Evolutionary conservation across 371 early-diverging fungal species (phyloP).

Genomic region (Syncephalis fuscata): DNA sequence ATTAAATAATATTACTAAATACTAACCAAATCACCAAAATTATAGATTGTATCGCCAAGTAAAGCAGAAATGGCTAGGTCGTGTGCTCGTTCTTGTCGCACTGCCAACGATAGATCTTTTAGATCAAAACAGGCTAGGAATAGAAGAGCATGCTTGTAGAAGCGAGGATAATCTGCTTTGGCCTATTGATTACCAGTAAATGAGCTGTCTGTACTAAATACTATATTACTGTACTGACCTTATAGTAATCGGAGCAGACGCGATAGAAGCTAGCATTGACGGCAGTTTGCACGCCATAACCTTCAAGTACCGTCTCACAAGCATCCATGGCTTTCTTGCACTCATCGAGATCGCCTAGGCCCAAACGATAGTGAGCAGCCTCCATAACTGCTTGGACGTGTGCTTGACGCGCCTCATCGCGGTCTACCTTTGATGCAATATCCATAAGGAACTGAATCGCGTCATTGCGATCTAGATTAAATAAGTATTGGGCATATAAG

Average conservation of each 20-base stretch:
- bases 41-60: slow-evolving; percentile 89
- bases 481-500: too few relatives aligned
- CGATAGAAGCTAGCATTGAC: slow-evolving; percentile 90
- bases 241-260: slow-evolving; percentile 89
- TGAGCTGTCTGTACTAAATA: too few relatives aligned
- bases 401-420: slow-evolving; percentile 52
- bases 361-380: slow-evolving; percentile 62
- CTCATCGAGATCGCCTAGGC: slow-evolving; percentile 53
- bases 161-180: slow-evolving; percentile 79
- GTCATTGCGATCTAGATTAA: slow-evolving; percentile 27
- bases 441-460: slow-evolving; percentile 47
- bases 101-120: slow-evolving; percentile 51
- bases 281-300: slow-evolving; percentile 68
- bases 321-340: slow-evolving; percentile 71
- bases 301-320: slow-evolving; percentile 68
- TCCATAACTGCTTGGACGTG: slow-evolving; percentile 77
- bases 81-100: slow-evolving; percentile 73
- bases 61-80: slow-evolving; percentile 85
- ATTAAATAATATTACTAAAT: not conserved
- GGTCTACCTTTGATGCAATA: slow-evolving; percentile 51
- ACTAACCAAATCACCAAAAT: slow-evolving; percentile 93
- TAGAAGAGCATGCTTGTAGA: slow-evolving; percentile 87
- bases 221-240: too few relatives aligned
- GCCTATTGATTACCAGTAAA: too few relatives aligned
- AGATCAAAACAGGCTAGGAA: slow-evolving; percentile 80